A percentile compares a stretch with the other conserved stretches of the same genome.
These are phyloP conservation scores for Claviceps sp. DNA, from an alignment of 2,329 filamentous ascomycete genomes.

Conservation along the genomic window DNA sequence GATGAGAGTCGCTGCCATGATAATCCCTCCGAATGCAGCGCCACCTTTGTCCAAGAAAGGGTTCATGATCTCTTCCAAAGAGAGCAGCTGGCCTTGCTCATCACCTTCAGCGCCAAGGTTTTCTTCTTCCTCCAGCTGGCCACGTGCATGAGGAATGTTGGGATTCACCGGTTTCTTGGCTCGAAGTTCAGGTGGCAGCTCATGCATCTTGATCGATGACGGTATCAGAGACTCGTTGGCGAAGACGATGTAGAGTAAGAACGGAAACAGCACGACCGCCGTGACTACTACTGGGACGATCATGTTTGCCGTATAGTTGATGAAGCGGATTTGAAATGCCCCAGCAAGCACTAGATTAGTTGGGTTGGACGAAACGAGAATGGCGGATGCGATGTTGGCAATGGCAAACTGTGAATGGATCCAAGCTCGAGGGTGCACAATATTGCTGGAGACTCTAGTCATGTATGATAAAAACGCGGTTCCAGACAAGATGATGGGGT, in stretches of 20 bases:
- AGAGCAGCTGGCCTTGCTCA: constrained; percentile 40
- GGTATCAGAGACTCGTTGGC: constrained; percentile 51
- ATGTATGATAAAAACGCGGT: constrained; percentile 66
- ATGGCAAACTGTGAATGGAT: constrained; percentile 59
- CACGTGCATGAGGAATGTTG: constrained; percentile 53
- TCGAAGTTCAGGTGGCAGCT: constrained; percentile 44
- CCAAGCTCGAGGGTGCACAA: constrained; percentile 57
- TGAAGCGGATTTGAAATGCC: constrained; percentile 58
- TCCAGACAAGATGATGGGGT: constrained; percentile 61
- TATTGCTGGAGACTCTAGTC: constrained; percentile 62
- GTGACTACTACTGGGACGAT: constrained; percentile 60
- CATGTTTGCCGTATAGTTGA: constrained; percentile 65
- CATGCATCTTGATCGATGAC: constrained; percentile 51
- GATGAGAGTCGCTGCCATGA: constrained; percentile 56
- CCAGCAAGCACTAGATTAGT: constrained; percentile 64
- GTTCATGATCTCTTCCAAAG: constrained; percentile 62
- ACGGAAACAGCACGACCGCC: constrained; percentile 53
- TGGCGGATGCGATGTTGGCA: constrained; percentile 61
- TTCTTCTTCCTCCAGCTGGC: constrained; percentile 39
- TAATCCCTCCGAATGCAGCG: constrained; percentile 46
- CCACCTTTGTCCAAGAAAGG: constrained; percentile 56
- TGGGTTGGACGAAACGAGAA: constrained; percentile 65
- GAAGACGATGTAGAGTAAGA: constrained; percentile 57
- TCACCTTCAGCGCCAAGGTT: constrained; percentile 24
- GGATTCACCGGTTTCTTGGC: constrained; percentile 51